phyloP scores from a whole-genome alignment of 2,329 filamentous ascomycete species.

The Aspergillus quadricinctus region DNA sequence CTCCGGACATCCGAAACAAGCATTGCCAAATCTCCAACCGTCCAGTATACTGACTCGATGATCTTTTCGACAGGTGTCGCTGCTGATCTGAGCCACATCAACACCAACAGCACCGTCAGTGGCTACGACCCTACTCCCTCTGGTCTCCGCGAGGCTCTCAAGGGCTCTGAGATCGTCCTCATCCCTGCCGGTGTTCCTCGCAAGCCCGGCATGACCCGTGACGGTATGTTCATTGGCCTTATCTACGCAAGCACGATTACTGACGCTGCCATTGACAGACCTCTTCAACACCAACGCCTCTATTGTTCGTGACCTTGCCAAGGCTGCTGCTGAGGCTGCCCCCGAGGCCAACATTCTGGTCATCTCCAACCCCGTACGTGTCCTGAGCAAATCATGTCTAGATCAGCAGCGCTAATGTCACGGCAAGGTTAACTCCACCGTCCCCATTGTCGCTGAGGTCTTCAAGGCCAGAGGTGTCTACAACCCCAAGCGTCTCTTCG shows the following conservation, averaged over 20 bases:
- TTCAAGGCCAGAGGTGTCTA: slow-evolving; percentile 95
- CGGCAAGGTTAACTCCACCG: slow-evolving; percentile 84
- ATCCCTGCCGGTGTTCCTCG: slow-evolving; percentile 98
- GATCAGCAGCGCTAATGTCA: slow-evolving; percentile 5
- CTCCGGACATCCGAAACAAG: neutral
- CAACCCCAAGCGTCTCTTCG: slow-evolving; percentile 98
- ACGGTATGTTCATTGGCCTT: slow-evolving; percentile 53
- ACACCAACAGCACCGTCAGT: slow-evolving; percentile 93
- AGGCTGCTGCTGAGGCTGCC: slow-evolving; percentile 81
- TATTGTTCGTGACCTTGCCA: slow-evolving; percentile 97
- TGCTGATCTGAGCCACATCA: slow-evolving; percentile 97
- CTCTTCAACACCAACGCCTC: slow-evolving; percentile 99
- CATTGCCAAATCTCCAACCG: neutral
- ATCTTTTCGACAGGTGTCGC: slow-evolving; percentile 69
- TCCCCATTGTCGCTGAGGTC: slow-evolving; percentile 94
- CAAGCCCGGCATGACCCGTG: slow-evolving; percentile 99
- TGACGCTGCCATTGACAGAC: slow-evolving; percentile 48
- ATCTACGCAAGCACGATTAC: neutral
- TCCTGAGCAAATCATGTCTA: neutral
- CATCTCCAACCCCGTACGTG: slow-evolving; percentile 86
- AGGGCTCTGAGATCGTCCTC: slow-evolving; percentile 87
- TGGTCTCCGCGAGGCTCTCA: slow-evolving; percentile 74
- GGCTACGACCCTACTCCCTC: slow-evolving; percentile 76
- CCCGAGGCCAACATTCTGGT: slow-evolving; percentile 94
- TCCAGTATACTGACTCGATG: neutral